Percentiles rank a stretch among this genome's conserved stretches.
Conservation (phyloP, 202 grass and related monocot genomes). For the Elaeis oleifera region DNA sequence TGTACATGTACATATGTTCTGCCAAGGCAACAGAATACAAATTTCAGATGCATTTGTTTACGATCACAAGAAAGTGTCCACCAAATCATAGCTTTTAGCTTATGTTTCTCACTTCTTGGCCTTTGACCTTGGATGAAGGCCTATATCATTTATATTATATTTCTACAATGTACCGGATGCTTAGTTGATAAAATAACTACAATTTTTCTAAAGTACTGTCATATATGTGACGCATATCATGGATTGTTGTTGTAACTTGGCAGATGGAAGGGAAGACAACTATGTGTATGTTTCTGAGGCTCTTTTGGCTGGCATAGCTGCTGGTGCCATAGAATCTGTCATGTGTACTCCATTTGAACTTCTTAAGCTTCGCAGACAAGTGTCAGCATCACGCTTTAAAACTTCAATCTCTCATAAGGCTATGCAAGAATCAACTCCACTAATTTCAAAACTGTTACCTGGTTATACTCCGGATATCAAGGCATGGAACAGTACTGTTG, state of each 20-base stretch:
- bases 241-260: slow-evolving; percentile 17
- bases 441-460: slow-evolving; percentile 65
- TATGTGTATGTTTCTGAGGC: slow-evolving; percentile 75
- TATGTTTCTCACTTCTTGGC: too few relatives aligned
- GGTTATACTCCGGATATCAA: slow-evolving; percentile 54
- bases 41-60: too few relatives aligned
- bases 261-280: slow-evolving; percentile 80
- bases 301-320: slow-evolving; percentile 67
- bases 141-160: too few relatives aligned
- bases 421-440: slow-evolving; percentile 37
- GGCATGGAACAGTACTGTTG: slow-evolving; percentile 50
- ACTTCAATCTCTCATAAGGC: slow-evolving; percentile 20
- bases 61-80: too few relatives aligned
- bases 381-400: slow-evolving; percentile 53
- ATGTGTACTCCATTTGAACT: slow-evolving; percentile 85
- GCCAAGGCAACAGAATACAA: too few relatives aligned
- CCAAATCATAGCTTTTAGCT: too few relatives aligned
- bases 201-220: too few relatives aligned
- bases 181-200: too few relatives aligned
- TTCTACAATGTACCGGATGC: too few relatives aligned
- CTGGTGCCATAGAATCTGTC: slow-evolving; percentile 61
- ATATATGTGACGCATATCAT: too few relatives aligned
- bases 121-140: too few relatives aligned
- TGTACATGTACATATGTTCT: too few relatives aligned
- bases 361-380: slow-evolving; percentile 66